These are phyloP conservation scores for Rhodotorula paludigena DNA, from an alignment of 768 basidiomycete species.

Conservation along the genomic window DNA sequence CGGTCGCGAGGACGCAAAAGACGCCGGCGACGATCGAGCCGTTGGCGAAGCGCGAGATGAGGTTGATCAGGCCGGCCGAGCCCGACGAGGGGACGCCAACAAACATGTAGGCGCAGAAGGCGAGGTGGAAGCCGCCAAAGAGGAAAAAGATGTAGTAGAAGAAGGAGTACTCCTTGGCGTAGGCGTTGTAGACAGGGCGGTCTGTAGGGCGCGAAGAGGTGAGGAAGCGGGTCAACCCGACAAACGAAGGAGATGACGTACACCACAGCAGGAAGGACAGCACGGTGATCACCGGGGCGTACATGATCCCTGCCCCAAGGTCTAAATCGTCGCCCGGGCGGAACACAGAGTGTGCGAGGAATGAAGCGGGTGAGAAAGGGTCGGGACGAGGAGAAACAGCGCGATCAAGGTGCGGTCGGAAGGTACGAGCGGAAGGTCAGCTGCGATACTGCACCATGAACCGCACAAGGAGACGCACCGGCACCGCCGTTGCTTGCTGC, in stretches of 20 bases:
- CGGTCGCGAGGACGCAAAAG: slow-evolving; percentile 70
- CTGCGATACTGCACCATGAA: background rate
- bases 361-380: too few species aligned
- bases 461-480: slow-evolving; percentile 30
- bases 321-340: too few species aligned
- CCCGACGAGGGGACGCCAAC: slow-evolving; percentile 89
- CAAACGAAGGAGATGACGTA: slow-evolving; percentile 8
- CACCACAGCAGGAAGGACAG: slow-evolving; percentile 88
- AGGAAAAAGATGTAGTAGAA: slow-evolving; percentile 69
- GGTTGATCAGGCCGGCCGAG: slow-evolving; percentile 90
- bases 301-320: slow-evolving; percentile 78
- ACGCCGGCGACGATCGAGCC: slow-evolving; percentile 73
- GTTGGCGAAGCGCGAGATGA: slow-evolving; percentile 69
- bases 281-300: slow-evolving; percentile 65
- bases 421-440: too few species aligned
- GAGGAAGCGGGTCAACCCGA: background rate
- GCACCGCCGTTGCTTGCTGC: slow-evolving; percentile 52
- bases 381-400: too few species aligned
- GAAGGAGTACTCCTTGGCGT: slow-evolving; percentile 50
- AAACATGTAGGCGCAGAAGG: slow-evolving; percentile 90
- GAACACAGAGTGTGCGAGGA: too few species aligned
- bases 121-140: slow-evolving; percentile 89
- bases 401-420: too few species aligned
- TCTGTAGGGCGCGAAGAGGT: background rate
- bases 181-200: slow-evolving; percentile 81